Conservation (phyloP, 2,329 filamentous ascomycete species). For the Clonostachys byssicola region DNA sequence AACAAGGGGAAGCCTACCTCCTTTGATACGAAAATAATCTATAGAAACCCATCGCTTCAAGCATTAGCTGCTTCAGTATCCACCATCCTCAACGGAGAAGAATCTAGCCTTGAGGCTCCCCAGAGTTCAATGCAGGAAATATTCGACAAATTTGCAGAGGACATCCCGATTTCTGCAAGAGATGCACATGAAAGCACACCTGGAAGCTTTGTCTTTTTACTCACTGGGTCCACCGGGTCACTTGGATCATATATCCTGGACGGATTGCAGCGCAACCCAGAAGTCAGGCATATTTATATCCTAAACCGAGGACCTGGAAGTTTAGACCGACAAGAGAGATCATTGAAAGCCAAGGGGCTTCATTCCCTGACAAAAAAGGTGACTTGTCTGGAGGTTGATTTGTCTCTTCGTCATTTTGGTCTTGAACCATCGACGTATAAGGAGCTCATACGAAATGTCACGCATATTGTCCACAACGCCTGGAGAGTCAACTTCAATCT, state of each 20-base stretch:
- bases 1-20: neutral
- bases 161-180: slow-evolving; percentile 11
- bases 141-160: slow-evolving; percentile 18
- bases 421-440: slow-evolving; percentile 2
- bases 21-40: slow-evolving; percentile 16
- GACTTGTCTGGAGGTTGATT: slow-evolving; percentile 2
- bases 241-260: slow-evolving; percentile 69
- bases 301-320: slow-evolving; percentile 14
- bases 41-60: slow-evolving; percentile 18
- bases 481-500: slow-evolving; percentile 6
- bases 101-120: neutral
- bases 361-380: slow-evolving; percentile 3
- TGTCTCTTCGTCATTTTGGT: slow-evolving; percentile 1
- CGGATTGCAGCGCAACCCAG: slow-evolving; percentile 16
- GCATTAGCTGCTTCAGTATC: slow-evolving; percentile 14
- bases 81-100: slow-evolving; percentile 4
- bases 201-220: slow-evolving; percentile 56
- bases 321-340: neutral
- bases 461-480: slow-evolving; percentile 7
- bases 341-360: neutral
- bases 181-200: slow-evolving; percentile 8
- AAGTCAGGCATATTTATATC: slow-evolving; percentile 10
- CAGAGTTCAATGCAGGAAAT: slow-evolving; percentile 6
- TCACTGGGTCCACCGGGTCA: slow-evolving; percentile 88
- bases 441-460: slow-evolving; percentile 1